A percentile compares a stretch with the other conserved stretches of the same genome.
Evolutionary conservation across 2,329 filamentous ascomycete species (phyloP).

Genomic region (Myriangium duriaei): DNA sequence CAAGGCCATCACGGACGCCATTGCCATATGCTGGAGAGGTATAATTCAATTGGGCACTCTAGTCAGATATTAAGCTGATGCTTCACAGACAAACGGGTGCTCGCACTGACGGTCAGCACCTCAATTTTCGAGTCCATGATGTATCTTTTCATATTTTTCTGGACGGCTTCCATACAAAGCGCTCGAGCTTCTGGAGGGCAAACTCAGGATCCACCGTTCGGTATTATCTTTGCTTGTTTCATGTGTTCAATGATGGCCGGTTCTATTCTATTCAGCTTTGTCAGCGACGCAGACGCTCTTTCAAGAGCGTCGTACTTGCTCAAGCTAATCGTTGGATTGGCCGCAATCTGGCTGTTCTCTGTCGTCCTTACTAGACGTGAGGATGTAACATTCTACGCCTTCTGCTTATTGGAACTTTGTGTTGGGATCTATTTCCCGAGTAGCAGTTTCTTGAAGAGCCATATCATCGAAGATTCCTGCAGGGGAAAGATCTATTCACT

Average conservation of each 20-base stretch:
- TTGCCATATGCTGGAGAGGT: not conserved
- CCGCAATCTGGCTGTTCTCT: constrained; percentile 24
- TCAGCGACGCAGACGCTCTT: constrained; percentile 20
- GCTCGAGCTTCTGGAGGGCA: constrained; percentile 1
- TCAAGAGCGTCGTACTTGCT: constrained; percentile 21
- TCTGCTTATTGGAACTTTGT: constrained; percentile 45
- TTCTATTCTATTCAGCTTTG: constrained; percentile 40
- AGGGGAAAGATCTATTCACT: constrained; percentile 45
- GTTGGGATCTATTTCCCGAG: constrained; percentile 47
- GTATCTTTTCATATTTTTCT: constrained; percentile 53
- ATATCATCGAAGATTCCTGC: constrained; percentile 41
- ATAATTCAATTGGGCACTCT: not conserved
- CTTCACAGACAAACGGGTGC: constrained; percentile 39
- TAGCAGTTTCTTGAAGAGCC: constrained; percentile 43
- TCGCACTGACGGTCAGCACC: constrained; percentile 40
- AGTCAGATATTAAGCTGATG: too few species aligned
- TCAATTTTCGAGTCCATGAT: constrained; percentile 50
- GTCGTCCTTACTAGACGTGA: constrained; percentile 31
- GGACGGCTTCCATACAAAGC: constrained; percentile 40
- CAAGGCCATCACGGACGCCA: constrained; percentile 6
- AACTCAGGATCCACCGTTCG: constrained; percentile 26
- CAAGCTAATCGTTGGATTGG: constrained; percentile 27
- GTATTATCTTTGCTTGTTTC: constrained; percentile 45
- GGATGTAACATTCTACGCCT: constrained; percentile 39
- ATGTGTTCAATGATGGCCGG: constrained; percentile 49